These are phyloP conservation scores for Quercus wislizeni DNA, from an alignment of 306 rosid species.

Conservation along the genomic window DNA sequence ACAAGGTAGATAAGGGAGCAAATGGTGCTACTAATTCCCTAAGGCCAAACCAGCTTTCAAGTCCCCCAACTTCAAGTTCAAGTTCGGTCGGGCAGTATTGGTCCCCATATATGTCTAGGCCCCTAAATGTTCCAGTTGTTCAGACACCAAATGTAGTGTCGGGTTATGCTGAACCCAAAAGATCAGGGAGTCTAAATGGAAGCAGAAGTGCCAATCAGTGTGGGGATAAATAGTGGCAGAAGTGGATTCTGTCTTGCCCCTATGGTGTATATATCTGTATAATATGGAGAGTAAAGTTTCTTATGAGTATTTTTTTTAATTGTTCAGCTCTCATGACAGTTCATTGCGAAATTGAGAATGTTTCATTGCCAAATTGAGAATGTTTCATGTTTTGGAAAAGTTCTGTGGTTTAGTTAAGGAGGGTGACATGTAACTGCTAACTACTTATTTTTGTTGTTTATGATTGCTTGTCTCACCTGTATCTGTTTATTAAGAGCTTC, in stretches of 20 bases:
- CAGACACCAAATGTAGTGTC: conserved; percentile 44
- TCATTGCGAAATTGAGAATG: neutral
- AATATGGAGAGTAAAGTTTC: neutral
- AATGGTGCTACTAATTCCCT: conserved; percentile 1
- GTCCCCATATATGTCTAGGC: conserved; percentile 36
- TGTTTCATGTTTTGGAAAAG: neutral
- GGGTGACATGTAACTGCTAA: neutral
- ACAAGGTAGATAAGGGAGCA: conserved; percentile 23
- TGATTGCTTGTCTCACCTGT: neutral
- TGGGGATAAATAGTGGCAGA: conserved; percentile 9
- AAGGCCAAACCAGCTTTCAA: conserved; percentile 42
- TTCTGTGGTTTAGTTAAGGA: neutral
- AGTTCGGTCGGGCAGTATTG: conserved; percentile 41
- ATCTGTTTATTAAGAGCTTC: neutral
- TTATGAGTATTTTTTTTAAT: neutral
- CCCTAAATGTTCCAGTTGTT: conserved; percentile 35
- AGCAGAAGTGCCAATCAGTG: conserved; percentile 14
- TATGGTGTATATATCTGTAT: neutral
- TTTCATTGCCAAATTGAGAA: neutral
- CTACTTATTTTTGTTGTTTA: neutral
- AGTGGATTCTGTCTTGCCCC: neutral
- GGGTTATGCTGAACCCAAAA: conserved; percentile 26
- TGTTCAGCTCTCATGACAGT: neutral
- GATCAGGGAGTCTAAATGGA: conserved; percentile 19
- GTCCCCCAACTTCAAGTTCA: conserved; percentile 37